These are phyloP conservation scores for Mucor piriformis DNA, from an alignment of 371 early-diverging fungal species.

Conservation along the genomic window DNA sequence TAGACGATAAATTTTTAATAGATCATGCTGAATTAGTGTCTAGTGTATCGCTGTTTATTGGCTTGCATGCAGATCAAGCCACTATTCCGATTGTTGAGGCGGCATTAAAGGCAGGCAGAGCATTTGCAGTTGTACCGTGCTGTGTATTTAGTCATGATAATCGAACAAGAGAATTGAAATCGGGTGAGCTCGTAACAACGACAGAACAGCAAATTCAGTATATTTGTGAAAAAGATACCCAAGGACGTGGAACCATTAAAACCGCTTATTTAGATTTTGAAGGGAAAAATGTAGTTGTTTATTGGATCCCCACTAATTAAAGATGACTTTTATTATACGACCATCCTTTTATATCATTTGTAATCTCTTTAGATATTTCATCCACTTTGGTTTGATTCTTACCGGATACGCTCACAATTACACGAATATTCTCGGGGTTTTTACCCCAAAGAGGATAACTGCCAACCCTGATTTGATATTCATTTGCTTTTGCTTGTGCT, in stretches of 20 bases:
- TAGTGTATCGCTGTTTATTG: conserved; percentile 44
- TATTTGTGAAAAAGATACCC: conserved; percentile 47
- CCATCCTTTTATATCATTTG: conserved; percentile 30
- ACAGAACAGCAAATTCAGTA: conserved; percentile 59
- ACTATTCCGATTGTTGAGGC: conserved; percentile 61
- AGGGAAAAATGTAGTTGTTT: conserved; percentile 60
- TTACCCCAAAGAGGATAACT: conserved; percentile 61
- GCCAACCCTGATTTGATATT: conserved; percentile 54
- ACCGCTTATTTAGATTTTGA: conserved; percentile 59
- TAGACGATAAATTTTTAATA: conserved; percentile 49
- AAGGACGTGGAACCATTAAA: conserved; percentile 27
- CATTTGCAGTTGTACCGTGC: conserved; percentile 66
- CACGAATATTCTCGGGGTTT: conserved; percentile 15
- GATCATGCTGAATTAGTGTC: conserved; percentile 32
- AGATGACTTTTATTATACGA: conserved; percentile 11
- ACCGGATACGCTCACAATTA: conserved; percentile 49
- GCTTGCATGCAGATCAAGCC: conserved; percentile 65
- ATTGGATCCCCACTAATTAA: conserved; percentile 39
- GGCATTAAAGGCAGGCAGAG: conserved; percentile 47
- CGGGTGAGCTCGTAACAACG: conserved; percentile 47
- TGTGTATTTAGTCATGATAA: conserved; percentile 64
- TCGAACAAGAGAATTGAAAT: conserved; percentile 38
- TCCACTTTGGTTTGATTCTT: conserved; percentile 33
- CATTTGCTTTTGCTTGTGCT: conserved; percentile 36
- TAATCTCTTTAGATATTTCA: conserved; percentile 16